Percentiles rank a stretch among this genome's conserved stretches.
phyloP scores from a whole-genome alignment of 2,329 filamentous ascomycete species.

The Ophiostoma himal-ulmi region DNA sequence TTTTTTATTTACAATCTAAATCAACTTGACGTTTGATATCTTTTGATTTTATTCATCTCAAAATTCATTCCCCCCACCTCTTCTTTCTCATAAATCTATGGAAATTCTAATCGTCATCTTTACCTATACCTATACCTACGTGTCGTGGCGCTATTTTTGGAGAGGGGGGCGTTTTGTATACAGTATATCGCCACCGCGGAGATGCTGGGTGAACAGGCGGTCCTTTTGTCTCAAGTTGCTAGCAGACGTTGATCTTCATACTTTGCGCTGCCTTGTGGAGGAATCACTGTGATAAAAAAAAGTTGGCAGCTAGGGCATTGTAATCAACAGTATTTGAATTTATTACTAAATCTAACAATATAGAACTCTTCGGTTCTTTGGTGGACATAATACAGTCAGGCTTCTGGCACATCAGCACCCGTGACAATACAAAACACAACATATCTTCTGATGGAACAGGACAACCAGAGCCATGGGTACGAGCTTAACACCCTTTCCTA shows the following conservation, averaged over 20 bases:
- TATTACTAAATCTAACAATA: not conserved
- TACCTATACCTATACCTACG: too few relatives aligned
- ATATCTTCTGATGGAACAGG: not conserved
- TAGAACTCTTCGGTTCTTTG: not conserved
- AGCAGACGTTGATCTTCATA: not conserved
- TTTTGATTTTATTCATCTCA: not conserved
- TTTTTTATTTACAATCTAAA: not conserved
- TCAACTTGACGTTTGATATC: not conserved
- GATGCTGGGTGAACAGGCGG: not conserved
- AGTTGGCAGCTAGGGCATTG: not conserved
- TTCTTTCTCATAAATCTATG: too few relatives aligned
- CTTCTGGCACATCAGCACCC: not conserved
- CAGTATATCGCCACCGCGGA: not conserved
- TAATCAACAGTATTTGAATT: not conserved
- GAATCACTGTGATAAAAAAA: not conserved
- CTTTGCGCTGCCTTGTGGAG: not conserved
- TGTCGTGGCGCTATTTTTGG: too few relatives aligned
- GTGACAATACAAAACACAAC: not conserved
- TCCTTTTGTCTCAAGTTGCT: conserved; percentile 1
- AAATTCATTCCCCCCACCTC: too few relatives aligned
- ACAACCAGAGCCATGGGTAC: not conserved
- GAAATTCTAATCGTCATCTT: too few relatives aligned
- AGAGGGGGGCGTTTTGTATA: not conserved
- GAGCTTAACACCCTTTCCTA: not conserved
- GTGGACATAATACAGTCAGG: not conserved